Evolutionary conservation across 768 basidiomycete genomes (phyloP), one percentile per base, ranked within the genome.

Genomic region (Rhodosporidiobolus odoratus): DNA sequence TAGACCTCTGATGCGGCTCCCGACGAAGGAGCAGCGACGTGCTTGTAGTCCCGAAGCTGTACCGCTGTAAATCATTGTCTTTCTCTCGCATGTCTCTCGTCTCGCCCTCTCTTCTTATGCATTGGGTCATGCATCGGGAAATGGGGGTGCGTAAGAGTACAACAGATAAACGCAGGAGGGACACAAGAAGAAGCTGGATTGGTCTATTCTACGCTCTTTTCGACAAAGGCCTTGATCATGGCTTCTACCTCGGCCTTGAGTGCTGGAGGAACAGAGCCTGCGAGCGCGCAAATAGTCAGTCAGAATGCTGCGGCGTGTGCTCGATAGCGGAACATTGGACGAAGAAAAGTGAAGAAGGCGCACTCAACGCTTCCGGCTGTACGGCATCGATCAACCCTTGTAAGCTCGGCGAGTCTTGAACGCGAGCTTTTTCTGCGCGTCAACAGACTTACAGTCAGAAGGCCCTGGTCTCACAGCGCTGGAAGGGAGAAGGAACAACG

Each of bases 331-430:
- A 21, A 4, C 13, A 32, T 9, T 43, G 2, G 13, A 43, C 27
- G 34, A 34, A 1, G 25, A 25, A 32, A 12, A 23, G 43, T 45
- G 53, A n/a, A 25, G n/a, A 25, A 23, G 37, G 48, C 65, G 35
- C 10, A 74, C 69, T 64, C 12, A 71, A 50, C 7, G 89, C 89
- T 68, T 87, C 85, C 77, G 96, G 92, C 58, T 87, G 83, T 70
- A 92, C 88, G 82, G 93, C 93, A 73, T 87, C 84, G 58, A 94
- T 92, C 40, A 89, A 87, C 56, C 91, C 91, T 76, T 95, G 93
- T 74, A 98, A 86, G 77, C 94, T 77, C 78, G 96, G 93, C 12
- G 92, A 93, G 80, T 96, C 92, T 74, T 96, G 92, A 82, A 93
- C 93, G 72, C 92, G 93, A 79, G 95, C 86, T 41, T 91, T 91